Evolutionary conservation across 768 basidiomycete genomes (phyloP).

Genomic region (Tylopilus sp.): DNA sequence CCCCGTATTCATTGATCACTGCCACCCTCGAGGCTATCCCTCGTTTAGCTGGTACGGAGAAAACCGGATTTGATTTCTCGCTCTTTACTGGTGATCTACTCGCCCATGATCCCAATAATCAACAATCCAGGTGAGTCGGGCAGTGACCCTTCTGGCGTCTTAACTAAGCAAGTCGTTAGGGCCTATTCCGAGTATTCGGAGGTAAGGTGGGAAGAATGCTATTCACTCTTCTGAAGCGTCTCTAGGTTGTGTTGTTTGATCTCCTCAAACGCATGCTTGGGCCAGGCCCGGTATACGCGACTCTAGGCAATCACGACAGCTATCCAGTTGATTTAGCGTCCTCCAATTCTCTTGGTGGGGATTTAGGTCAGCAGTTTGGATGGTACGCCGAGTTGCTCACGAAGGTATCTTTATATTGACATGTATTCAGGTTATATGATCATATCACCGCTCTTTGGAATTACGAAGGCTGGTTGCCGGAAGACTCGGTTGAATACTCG

Average conservation of each 20-base stretch:
- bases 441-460: constrained; percentile 71
- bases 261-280: constrained; percentile 61
- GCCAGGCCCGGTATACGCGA: constrained; percentile 69
- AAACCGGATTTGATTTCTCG: constrained; percentile 60
- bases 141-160: neutral
- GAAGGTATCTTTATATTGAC: neutral
- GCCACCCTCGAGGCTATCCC: constrained; percentile 68
- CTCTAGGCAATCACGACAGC: constrained; percentile 75
- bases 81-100: constrained; percentile 75
- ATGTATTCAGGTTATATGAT: constrained; percentile 62
- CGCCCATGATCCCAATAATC: constrained; percentile 65
- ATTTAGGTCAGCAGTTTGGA: constrained; percentile 57
- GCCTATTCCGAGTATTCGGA: constrained; percentile 61
- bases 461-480: constrained; percentile 65
- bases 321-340: constrained; percentile 59
- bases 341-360: constrained; percentile 52
- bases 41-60: constrained; percentile 54
- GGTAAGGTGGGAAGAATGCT: constrained; percentile 32
- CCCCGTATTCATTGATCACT: constrained; percentile 56
- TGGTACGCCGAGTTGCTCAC: constrained; percentile 42
- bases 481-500: constrained; percentile 52
- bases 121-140: constrained; percentile 52
- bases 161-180: constrained; percentile 31
- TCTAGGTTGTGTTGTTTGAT: constrained; percentile 60
- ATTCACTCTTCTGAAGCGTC: constrained; percentile 6